These are phyloP conservation scores for Cutaneotrichosporon sp. DNA, from an alignment of 1,284 basidiomycete species.

Conservation along the genomic window DNA sequence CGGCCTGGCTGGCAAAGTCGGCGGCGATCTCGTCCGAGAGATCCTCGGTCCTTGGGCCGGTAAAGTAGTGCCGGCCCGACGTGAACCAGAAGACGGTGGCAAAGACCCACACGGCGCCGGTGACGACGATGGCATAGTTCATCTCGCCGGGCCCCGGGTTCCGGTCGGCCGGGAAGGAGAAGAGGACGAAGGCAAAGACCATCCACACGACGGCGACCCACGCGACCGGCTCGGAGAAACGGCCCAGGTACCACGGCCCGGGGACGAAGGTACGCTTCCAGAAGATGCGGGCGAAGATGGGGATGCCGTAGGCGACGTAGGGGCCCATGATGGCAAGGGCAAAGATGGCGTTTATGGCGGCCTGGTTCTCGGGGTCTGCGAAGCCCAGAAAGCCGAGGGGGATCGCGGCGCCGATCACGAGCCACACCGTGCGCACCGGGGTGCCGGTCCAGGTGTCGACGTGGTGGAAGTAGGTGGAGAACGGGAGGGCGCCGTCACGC, in stretches of 20 bases:
- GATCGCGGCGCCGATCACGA: slow-evolving; percentile 37
- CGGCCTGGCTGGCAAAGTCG: neutral
- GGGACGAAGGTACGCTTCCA: slow-evolving; percentile 38
- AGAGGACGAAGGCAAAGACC: slow-evolving; percentile 45
- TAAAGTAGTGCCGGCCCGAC: slow-evolving; percentile 49
- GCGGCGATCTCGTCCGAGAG: slow-evolving; percentile 16
- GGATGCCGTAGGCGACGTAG: slow-evolving; percentile 42
- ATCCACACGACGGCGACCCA: slow-evolving; percentile 42
- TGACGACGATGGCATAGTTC: slow-evolving; percentile 46
- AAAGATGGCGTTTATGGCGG: slow-evolving; percentile 50
- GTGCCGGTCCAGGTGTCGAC: slow-evolving; percentile 35
- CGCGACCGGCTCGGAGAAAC: slow-evolving; percentile 34
- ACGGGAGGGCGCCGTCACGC: slow-evolving; percentile 68
- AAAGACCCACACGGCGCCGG: slow-evolving; percentile 41
- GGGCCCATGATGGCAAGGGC: slow-evolving; percentile 41
- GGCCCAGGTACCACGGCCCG: slow-evolving; percentile 45
- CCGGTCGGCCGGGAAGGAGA: slow-evolving; percentile 33
- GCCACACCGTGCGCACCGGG: slow-evolving; percentile 48
- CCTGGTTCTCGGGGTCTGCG: slow-evolving; percentile 39
- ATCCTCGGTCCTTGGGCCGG: slow-evolving; percentile 19
- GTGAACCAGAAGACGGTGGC: slow-evolving; percentile 41
- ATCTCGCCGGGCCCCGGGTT: slow-evolving; percentile 29
- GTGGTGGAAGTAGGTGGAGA: slow-evolving; percentile 62
- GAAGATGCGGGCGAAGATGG: slow-evolving; percentile 42
- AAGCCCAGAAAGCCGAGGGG: slow-evolving; percentile 44